phyloP scores from a whole-genome alignment of 805 yeast genomes.

The Cyberlindnera amylophila region DNA sequence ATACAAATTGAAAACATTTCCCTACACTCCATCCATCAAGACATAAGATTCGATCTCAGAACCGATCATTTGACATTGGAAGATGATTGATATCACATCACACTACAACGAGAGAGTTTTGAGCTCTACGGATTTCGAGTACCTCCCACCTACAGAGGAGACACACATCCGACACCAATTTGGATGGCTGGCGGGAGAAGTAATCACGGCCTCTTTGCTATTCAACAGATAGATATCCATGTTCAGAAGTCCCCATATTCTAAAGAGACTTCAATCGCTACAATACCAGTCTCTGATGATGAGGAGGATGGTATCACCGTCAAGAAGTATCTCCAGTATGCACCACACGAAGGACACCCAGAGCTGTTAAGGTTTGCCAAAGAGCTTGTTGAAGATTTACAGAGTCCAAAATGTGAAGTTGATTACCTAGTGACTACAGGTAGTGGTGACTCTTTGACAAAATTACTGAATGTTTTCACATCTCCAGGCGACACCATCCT shows the following conservation, averaged over 20 bases:
- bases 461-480: conserved; percentile 44
- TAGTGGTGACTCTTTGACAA: conserved; percentile 51
- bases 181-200: conserved; percentile 15
- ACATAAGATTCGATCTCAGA: too few species aligned
- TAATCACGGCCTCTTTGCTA: conserved; percentile 6
- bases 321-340: conserved; percentile 11
- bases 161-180: conserved; percentile 10
- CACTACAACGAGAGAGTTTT: conserved; percentile 1
- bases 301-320: not conserved
- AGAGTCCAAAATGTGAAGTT: conserved; percentile 32
- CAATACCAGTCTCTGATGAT: conserved; percentile 1
- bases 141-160: conserved; percentile 10
- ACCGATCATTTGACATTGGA: too few species aligned
- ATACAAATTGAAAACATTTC: too few species aligned
- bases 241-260: conserved; percentile 8
- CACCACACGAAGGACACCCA: conserved; percentile 50
- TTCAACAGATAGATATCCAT: conserved; percentile 12
- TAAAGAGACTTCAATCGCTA: not conserved
- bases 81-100: conserved; percentile 4
- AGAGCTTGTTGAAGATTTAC: conserved; percentile 36
- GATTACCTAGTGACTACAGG: conserved; percentile 43
- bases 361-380: conserved; percentile 59
- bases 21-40: too few species aligned
- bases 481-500: conserved; percentile 54
- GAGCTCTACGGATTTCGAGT: conserved; percentile 7